Percentiles rank a stretch among this genome's conserved stretches.
phyloP scores from a whole-genome alignment of 2,329 filamentous ascomycete genomes.

The Uncinocarpus reesii region DNA sequence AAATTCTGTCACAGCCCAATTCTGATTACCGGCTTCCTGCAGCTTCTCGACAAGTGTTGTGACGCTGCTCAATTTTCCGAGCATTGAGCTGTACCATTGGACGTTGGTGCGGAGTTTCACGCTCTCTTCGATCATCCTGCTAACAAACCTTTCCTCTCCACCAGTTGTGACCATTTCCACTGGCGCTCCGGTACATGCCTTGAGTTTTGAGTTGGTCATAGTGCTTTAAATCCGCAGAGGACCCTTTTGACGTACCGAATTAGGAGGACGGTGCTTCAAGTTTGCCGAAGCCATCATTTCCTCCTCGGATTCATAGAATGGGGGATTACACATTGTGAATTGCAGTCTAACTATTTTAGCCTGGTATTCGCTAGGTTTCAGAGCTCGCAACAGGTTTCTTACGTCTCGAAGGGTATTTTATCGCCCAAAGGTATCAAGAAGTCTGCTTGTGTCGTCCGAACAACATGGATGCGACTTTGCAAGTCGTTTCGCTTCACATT shows the following conservation, averaged over 20 bases:
- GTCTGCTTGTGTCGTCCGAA: slow-evolving; percentile 44
- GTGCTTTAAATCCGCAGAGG: neutral
- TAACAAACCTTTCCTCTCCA: slow-evolving; percentile 67
- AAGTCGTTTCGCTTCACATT: slow-evolving; percentile 62
- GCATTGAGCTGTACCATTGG: slow-evolving; percentile 84
- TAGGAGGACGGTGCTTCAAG: slow-evolving; percentile 57
- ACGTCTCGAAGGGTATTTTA: slow-evolving; percentile 22
- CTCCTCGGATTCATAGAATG: slow-evolving; percentile 69
- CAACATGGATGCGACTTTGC: slow-evolving; percentile 52
- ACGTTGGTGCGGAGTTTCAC: slow-evolving; percentile 50
- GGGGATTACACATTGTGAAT: slow-evolving; percentile 90
- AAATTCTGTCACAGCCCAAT: slow-evolving; percentile 74
- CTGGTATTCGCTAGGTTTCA: neutral
- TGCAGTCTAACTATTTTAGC: slow-evolving; percentile 44
- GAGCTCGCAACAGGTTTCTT: slow-evolving; percentile 4
- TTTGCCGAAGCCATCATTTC: slow-evolving; percentile 58
- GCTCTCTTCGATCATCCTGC: slow-evolving; percentile 61
- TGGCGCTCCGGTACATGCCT: slow-evolving; percentile 59
- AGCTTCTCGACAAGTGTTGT: slow-evolving; percentile 51
- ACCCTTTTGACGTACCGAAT: slow-evolving; percentile 46
- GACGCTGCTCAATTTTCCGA: slow-evolving; percentile 68
- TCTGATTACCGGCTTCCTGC: slow-evolving; percentile 50
- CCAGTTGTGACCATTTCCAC: slow-evolving; percentile 78
- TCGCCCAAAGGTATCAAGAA: slow-evolving; percentile 55
- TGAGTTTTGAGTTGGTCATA: neutral